These are phyloP conservation scores for Mrakia blollopis DNA, from an alignment of 768 basidiomycete species.

Conservation along the genomic window DNA sequence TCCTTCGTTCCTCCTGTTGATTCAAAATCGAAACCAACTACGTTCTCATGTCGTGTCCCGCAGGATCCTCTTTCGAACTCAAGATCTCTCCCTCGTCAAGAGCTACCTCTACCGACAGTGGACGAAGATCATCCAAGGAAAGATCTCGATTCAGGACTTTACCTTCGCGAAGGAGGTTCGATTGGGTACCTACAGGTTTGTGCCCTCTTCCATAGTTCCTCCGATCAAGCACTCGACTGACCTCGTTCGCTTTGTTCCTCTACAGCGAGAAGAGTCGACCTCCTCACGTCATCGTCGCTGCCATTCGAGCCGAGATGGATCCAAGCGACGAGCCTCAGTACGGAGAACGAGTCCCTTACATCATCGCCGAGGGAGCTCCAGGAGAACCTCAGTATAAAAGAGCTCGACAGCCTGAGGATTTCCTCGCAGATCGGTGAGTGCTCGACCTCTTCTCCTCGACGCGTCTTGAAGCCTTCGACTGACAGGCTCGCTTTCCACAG, in stretches of 20 bases:
- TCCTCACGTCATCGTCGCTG: conserved; percentile 89
- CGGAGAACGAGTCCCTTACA: conserved; percentile 87
- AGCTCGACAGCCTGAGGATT: conserved; percentile 66
- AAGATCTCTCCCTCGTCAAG: conserved; percentile 84
- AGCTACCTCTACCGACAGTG: conserved; percentile 78
- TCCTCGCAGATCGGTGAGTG: conserved; percentile 60
- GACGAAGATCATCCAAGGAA: conserved; percentile 74
- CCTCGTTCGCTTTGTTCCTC: background rate
- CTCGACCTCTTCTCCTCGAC: background rate
- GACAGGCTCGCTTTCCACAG: conserved; percentile 44
- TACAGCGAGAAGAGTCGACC: conserved; percentile 74
- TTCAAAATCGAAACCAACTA: background rate
- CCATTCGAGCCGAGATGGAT: conserved; percentile 65
- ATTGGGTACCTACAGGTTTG: conserved; percentile 86
- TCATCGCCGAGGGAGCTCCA: conserved; percentile 65
- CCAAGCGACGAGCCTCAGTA: conserved; percentile 81
- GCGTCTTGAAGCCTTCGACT: background rate
- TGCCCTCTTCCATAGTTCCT: background rate
- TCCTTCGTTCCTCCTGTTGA: too few species aligned
- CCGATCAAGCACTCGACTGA: background rate
- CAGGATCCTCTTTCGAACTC: conserved; percentile 83
- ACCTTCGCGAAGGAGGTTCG: conserved; percentile 90
- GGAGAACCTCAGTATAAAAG: conserved; percentile 66
- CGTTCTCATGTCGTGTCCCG: too few species aligned
- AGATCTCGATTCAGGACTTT: conserved; percentile 82